phyloP scores from a whole-genome alignment of 1,139 yeast genomes.

The Saccharomycopsis phalli region DNA sequence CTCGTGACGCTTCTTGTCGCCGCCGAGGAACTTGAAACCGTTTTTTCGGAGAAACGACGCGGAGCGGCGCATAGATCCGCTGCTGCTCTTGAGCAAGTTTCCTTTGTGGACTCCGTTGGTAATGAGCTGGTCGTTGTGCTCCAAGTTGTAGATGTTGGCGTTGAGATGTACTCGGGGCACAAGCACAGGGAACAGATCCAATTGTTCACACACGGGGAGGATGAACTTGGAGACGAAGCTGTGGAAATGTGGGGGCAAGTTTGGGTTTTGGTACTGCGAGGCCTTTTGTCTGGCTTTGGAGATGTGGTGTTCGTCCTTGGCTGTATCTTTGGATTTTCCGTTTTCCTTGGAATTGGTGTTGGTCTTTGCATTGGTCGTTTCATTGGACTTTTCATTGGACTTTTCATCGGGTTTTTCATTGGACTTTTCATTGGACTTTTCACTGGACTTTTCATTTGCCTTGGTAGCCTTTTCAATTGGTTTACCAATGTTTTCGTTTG shows the following conservation, averaged over 20 bases:
- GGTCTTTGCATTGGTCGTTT: not conserved
- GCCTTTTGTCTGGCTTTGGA: not conserved
- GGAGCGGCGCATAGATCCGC: constrained; percentile 10
- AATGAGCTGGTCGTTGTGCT: constrained; percentile 9
- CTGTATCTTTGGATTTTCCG: not conserved
- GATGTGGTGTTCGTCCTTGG: not conserved
- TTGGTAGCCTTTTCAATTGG: too few relatives aligned
- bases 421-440: too few relatives aligned
- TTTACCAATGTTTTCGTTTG: too few relatives aligned
- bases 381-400: too few relatives aligned
- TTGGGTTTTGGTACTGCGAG: constrained; percentile 9
- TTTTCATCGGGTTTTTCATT: too few relatives aligned
- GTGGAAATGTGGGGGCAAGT: constrained; percentile 12
- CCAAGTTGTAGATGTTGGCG: constrained; percentile 6
- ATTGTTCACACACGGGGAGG: constrained; percentile 18
- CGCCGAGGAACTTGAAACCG: constrained; percentile 11
- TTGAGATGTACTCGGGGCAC: not conserved
- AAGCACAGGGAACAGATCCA: constrained; percentile 14
- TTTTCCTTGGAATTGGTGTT: not conserved
- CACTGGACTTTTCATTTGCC: too few relatives aligned
- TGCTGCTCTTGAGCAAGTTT: not conserved
- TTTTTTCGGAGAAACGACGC: constrained; percentile 15
- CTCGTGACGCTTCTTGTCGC: constrained; percentile 2
- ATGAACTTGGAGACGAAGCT: constrained; percentile 14
- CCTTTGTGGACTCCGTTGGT: constrained; percentile 15